These are phyloP conservation scores for Dictyostelium brefeldianum DNA, from an alignment of 78 protist species.

Conservation along the genomic window DNA sequence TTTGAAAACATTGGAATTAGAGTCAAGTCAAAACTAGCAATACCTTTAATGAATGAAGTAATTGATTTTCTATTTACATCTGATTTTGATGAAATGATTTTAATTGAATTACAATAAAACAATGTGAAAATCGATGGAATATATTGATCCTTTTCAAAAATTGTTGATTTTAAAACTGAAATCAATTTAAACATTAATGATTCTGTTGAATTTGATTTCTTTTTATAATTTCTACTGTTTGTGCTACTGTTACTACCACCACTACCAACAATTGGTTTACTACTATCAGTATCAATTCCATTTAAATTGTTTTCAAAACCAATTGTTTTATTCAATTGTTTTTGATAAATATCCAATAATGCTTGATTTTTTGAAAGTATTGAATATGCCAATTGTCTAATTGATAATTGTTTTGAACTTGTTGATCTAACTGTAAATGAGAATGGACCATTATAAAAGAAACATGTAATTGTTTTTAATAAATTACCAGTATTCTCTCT, in stretches of 20 bases:
- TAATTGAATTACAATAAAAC: conserved; percentile 8
- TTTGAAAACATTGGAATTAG: conserved; percentile 19
- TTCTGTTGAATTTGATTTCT: not conserved
- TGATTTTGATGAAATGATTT: not conserved
- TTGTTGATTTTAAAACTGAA: not conserved
- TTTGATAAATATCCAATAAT: not conserved
- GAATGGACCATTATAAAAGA: conserved; percentile 67
- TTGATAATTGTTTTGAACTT: not conserved
- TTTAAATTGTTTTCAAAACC: not conserved
- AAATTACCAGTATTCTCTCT: conserved; percentile 3
- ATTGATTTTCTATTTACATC: conserved; percentile 18
- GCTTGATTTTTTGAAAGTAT: conserved; percentile 2
- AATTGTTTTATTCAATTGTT: not conserved
- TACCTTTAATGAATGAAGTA: conserved; percentile 14
- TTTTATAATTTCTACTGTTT: not conserved
- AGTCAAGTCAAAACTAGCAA: not conserved
- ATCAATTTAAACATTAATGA: not conserved
- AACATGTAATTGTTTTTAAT: not conserved
- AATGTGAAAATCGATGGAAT: conserved; percentile 37
- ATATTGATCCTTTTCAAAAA: conserved; percentile 28
- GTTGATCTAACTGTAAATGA: conserved; percentile 33
- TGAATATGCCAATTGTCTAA: conserved; percentile 41
- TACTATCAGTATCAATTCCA: too few relatives aligned
- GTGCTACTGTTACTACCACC: not conserved
- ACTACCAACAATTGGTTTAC: too few relatives aligned